phyloP scores from a whole-genome alignment of 441 rosid genomes.

The Gossypium lobatum region DNA sequence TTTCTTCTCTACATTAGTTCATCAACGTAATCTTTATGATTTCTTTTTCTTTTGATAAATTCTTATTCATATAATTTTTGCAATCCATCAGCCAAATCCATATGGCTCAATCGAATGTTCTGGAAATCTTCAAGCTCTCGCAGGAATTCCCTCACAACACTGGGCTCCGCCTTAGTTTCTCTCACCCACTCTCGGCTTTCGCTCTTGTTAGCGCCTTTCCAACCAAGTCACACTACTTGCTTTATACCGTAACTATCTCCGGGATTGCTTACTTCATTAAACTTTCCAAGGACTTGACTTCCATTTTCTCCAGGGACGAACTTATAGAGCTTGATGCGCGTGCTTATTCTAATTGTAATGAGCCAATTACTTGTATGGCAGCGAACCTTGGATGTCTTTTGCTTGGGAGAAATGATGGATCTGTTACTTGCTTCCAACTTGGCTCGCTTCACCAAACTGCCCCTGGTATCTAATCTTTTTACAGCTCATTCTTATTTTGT shows the following conservation, averaged over 20 bases:
- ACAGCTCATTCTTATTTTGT: not conserved
- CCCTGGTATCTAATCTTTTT: conserved; percentile 43
- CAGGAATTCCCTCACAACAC: conserved; percentile 37
- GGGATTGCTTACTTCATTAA: conserved; percentile 65
- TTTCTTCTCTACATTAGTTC: not conserved
- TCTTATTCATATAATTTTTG: not conserved
- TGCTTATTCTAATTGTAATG: conserved; percentile 25
- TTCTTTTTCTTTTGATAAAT: not conserved
- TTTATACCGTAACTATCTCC: conserved; percentile 55
- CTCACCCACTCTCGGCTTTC: conserved; percentile 59
- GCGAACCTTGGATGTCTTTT: conserved; percentile 58
- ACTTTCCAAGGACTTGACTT: conserved; percentile 36
- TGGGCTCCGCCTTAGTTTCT: conserved; percentile 65
- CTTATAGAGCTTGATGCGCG: conserved; percentile 42
- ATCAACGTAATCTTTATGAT: not conserved
- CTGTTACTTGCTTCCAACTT: conserved; percentile 58
- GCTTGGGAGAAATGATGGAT: conserved; percentile 69
- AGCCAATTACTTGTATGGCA: conserved; percentile 43
- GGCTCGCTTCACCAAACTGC: conserved; percentile 35
- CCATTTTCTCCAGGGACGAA: conserved; percentile 44
- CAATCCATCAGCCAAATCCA: conserved; percentile 47
- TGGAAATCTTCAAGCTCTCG: conserved; percentile 73
- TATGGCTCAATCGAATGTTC: conserved; percentile 34
- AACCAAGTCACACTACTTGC: conserved; percentile 31
- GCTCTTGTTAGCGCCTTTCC: conserved; percentile 44